Base-by-base conservation (phyloP, 805 yeast genomes). In the Spathaspora girioi region DNA sequence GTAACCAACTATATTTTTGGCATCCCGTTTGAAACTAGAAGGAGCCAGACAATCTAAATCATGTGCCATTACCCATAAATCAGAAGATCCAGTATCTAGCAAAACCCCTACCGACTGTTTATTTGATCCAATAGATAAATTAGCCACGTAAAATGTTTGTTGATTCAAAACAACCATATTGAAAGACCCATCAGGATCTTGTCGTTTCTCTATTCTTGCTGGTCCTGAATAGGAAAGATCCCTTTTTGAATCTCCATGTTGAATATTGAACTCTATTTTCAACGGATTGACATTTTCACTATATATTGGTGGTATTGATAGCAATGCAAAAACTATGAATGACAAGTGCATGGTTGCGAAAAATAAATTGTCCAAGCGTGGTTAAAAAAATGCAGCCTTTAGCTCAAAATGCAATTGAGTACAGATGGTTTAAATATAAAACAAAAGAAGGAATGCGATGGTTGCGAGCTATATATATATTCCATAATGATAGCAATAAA, bases 71-170 rank as follows among this genome's bases (percentile, higher is more conserved):
- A 73, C 62, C 78, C 78, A 73, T 49, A 73, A 62, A 55, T 72
- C 77, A 9, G 75, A 68, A 5, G 76, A 70, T 3, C 77, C 78
- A 23, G 77, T 73, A 56, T 72, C 77, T 10, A 72, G 65, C 55
- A 69, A 60, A 2, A 71, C 73, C 9, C 62, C 58, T 10, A 62
- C 63, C 38, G 56, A 44, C 18, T 70, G 66, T 43, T 54, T 47
- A 42, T 63, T 56, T 9, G 70, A 63, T 7, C 77, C 77, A n/a
- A 69, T 54, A 26, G 55, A 46, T 44, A 69, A 52, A 9, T 56
- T 50, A 3, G 66, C 59, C 61, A 65, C 49, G 52, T 69, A 69
- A 51, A 66, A 69, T 1, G 70, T 67, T 32, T 59, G 56, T 43
- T 58, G 52, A 56, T 69, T 69, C 18, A 54, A 27, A 20, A 65